Percentiles rank a stretch among this genome's conserved stretches.
phyloP scores from a whole-genome alignment of 257 asterid genomes.

The Scutellaria minor region DNA sequence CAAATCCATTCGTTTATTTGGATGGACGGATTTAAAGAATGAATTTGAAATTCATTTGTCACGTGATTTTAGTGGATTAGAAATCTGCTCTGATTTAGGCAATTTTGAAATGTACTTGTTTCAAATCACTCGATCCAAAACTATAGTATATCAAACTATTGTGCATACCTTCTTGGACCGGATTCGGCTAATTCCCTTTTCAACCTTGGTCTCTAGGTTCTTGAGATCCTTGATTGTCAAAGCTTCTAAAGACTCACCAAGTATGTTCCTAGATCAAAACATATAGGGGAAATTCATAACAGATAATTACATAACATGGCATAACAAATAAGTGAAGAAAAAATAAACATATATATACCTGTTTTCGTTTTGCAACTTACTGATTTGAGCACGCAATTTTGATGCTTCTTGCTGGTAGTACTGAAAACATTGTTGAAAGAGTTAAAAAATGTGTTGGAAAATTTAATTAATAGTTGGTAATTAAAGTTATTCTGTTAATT shows the following conservation, averaged over 20 bases:
- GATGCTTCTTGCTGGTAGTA: slow-evolving; percentile 91
- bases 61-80: no score
- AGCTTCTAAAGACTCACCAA: slow-evolving; percentile 75
- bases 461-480: background rate
- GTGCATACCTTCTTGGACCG: slow-evolving; percentile 73
- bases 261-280: slow-evolving; percentile 55
- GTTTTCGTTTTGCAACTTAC: slow-evolving; percentile 76
- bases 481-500: background rate
- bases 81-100: no score
- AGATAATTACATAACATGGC: background rate
- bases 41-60: no score
- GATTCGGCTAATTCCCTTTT: slow-evolving; percentile 68
- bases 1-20: no score
- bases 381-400: slow-evolving; percentile 75
- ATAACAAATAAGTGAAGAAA: background rate
- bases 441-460: background rate
- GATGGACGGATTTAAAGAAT: no score
- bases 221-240: slow-evolving; percentile 59
- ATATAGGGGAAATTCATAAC: background rate
- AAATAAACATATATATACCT: slow-evolving; percentile 43
- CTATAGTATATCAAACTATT: background rate
- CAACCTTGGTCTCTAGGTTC: slow-evolving; percentile 74
- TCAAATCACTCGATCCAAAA: no score
- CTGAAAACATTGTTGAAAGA: slow-evolving; percentile 42
- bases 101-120: no score